Percentiles rank a stretch among this genome's conserved stretches.
phyloP scores from a whole-genome alignment of 805 yeast genomes.

The Starmerella etchellsii region DNA sequence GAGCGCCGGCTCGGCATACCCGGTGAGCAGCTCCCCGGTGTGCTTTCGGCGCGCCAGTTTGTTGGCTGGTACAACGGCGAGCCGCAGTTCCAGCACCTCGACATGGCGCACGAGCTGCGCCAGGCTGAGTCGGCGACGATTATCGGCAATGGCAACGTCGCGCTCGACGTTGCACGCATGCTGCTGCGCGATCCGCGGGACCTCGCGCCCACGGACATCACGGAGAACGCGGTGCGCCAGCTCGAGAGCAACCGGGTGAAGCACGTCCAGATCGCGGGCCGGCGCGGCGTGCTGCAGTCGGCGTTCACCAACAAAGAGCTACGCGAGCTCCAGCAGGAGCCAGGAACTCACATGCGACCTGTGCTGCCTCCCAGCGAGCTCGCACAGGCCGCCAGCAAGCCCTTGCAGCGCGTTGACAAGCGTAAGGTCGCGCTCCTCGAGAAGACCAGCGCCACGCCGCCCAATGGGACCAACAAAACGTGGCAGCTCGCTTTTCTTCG shows the following conservation, averaged over 20 bases:
- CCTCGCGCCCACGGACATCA: constrained; percentile 64
- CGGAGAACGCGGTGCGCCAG: constrained; percentile 43
- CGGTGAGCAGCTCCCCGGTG: constrained; percentile 49
- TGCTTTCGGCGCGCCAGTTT: constrained; percentile 67
- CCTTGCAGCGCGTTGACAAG: constrained; percentile 14
- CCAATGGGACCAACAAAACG: constrained; percentile 1
- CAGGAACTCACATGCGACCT: constrained; percentile 13
- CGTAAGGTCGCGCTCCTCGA: constrained; percentile 17
- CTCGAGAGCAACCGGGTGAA: constrained; percentile 44
- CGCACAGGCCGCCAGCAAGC: background rate
- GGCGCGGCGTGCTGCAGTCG: constrained; percentile 74
- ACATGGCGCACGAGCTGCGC: constrained; percentile 41
- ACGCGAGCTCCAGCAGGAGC: constrained; percentile 51
- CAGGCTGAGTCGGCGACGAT: constrained; percentile 55
- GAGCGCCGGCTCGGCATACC: constrained; percentile 43
- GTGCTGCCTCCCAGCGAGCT: constrained; percentile 9
- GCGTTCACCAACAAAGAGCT: constrained; percentile 89
- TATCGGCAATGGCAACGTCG: constrained; percentile 96
- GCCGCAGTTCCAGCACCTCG: constrained; percentile 41
- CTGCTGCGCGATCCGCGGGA: constrained; percentile 46
- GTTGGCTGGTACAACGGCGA: constrained; percentile 96
- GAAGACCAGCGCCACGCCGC: constrained; percentile 1
- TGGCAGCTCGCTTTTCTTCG: constrained; percentile 65
- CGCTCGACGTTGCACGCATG: constrained; percentile 77
- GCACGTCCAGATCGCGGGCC: constrained; percentile 60